These are phyloP conservation scores for Boehmeria nivea DNA, from an alignment of 306 rosid genomes.

Conservation along the genomic window DNA sequence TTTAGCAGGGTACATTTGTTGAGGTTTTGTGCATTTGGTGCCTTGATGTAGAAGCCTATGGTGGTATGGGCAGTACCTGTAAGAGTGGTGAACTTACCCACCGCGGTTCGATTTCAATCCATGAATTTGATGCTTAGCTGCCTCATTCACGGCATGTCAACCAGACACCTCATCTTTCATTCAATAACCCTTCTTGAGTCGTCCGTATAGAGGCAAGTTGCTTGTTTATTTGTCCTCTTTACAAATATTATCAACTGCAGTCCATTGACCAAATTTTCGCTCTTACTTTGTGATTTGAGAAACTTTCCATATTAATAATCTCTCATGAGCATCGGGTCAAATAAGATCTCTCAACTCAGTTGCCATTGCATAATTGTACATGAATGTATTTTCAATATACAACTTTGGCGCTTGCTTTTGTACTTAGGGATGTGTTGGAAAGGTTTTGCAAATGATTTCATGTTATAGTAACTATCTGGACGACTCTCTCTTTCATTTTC, in stretches of 20 bases:
- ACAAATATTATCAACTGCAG: too few relatives aligned
- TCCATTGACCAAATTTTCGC: too few relatives aligned
- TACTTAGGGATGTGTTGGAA: too few relatives aligned
- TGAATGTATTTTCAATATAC: too few relatives aligned
- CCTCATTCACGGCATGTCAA: constrained; percentile 36
- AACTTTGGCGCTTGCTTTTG: too few relatives aligned
- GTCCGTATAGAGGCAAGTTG: constrained; percentile 65
- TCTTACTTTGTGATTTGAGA: too few relatives aligned
- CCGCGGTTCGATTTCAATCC: constrained; percentile 44
- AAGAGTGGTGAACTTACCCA: constrained; percentile 18
- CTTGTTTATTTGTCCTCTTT: too few relatives aligned
- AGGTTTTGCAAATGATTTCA: too few relatives aligned
- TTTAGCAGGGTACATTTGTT: background rate
- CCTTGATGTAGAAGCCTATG: background rate
- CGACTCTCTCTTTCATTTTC: constrained; percentile 2
- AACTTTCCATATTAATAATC: too few relatives aligned
- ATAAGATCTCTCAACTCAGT: too few relatives aligned
- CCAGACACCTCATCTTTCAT: constrained; percentile 44
- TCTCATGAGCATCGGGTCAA: too few relatives aligned
- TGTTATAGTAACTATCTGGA: background rate
- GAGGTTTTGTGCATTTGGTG: background rate
- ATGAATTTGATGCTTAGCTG: constrained; percentile 22
- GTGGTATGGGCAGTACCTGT: constrained; percentile 29
- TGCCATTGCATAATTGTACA: too few relatives aligned
- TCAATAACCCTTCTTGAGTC: constrained; percentile 67